Conservation (phyloP, 176 grass and related monocot species). For the Triticum turgidum region DNA sequence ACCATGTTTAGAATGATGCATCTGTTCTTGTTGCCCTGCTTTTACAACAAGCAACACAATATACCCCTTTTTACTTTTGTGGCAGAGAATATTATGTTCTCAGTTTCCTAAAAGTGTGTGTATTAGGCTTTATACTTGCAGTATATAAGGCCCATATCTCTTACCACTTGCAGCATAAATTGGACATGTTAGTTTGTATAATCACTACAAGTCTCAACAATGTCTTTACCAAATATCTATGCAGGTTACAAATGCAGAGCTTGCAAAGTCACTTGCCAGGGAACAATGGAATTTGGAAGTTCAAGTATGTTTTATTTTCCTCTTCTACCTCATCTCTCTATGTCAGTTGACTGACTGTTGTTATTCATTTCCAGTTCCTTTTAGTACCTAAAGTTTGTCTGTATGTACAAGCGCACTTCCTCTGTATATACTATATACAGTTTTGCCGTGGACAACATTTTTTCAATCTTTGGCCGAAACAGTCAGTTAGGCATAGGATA, state of each 20-base stretch:
- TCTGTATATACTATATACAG: not conserved
- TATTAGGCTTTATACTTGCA: not conserved
- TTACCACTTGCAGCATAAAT: not conserved
- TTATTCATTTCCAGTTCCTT: conserved; percentile 12
- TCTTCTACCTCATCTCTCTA: conserved; percentile 15
- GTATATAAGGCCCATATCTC: not conserved
- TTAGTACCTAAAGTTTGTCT: not conserved
- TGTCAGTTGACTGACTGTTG: not conserved
- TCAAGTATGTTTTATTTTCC: conserved; percentile 55
- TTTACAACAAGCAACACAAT: not conserved
- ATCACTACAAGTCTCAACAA: not conserved
- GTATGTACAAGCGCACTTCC: not conserved
- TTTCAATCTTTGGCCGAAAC: not conserved
- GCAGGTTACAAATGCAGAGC: conserved; percentile 84
- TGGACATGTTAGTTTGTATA: not conserved
- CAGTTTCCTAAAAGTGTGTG: not conserved
- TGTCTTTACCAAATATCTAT: conserved; percentile 24
- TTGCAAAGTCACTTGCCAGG: conserved; percentile 74
- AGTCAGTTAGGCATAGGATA: not conserved
- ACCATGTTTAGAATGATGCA: not conserved
- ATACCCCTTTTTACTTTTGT: not conserved
- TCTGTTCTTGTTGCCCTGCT: not conserved
- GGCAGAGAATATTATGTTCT: not conserved
- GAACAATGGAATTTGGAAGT: conserved; percentile 79
- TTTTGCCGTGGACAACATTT: not conserved